These are phyloP conservation scores for Plicaturopsis crispa DNA, from an alignment of 768 basidiomycete species.

Conservation along the genomic window DNA sequence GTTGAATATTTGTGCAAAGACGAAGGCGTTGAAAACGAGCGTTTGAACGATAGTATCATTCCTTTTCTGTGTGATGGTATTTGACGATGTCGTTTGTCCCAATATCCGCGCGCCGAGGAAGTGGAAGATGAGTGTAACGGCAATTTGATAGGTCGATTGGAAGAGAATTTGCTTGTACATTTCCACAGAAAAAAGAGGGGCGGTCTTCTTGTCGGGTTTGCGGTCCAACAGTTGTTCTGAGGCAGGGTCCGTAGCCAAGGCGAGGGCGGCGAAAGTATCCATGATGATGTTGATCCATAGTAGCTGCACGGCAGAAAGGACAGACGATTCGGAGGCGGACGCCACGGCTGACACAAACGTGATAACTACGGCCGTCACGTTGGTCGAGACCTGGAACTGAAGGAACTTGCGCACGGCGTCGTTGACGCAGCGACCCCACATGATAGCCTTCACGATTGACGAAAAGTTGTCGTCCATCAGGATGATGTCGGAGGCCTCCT, in stretches of 20 bases:
- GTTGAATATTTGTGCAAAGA: slow-evolving; percentile 96
- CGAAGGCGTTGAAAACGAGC: slow-evolving; percentile 96
- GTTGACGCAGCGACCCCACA: slow-evolving; percentile 99
- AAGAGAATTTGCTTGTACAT: slow-evolving; percentile 97
- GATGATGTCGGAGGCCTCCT: slow-evolving; percentile 98
- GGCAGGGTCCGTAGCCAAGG: slow-evolving; percentile 95
- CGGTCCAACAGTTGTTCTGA: slow-evolving; percentile 73
- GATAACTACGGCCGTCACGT: slow-evolving; percentile 91
- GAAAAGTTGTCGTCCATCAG: slow-evolving; percentile 97
- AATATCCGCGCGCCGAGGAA: slow-evolving; percentile 75
- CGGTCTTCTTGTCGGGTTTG: slow-evolving; percentile 83
- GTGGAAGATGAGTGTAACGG: slow-evolving; percentile 81
- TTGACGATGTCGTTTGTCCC: slow-evolving; percentile 27
- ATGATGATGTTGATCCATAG: slow-evolving; percentile 99
- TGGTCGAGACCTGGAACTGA: slow-evolving; percentile 92
- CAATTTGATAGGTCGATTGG: slow-evolving; percentile 84
- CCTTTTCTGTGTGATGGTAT: slow-evolving; percentile 21
- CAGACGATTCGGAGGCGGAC: slow-evolving; percentile 67
- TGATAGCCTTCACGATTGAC: slow-evolving; percentile 94
- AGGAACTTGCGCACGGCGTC: slow-evolving; percentile 97
- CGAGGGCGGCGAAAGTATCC: slow-evolving; percentile 98
- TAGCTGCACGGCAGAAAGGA: slow-evolving; percentile 92
- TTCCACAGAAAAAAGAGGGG: slow-evolving; percentile 83
- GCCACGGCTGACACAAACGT: slow-evolving; percentile 89
- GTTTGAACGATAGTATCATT: slow-evolving; percentile 58